Evolutionary conservation across 1,284 basidiomycete genomes (phyloP), one percentile per base, ranked within the genome.

Genomic region (Polyporus tsugae): DNA sequence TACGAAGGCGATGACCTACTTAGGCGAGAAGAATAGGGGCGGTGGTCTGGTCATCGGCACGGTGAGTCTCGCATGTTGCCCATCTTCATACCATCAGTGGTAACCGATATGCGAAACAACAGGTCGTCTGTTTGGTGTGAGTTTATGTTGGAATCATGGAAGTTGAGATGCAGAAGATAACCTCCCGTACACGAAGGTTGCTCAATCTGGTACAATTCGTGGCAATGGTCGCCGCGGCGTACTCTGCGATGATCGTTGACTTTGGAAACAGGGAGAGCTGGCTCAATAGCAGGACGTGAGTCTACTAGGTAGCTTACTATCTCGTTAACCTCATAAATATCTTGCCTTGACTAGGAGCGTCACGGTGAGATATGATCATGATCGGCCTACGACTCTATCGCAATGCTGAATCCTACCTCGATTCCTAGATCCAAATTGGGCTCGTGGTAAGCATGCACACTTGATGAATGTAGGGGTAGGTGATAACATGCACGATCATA

Each of bases 41-140:
- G 49, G 57, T 0, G 29, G 55, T 7, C 11, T 46, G 11, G 57
- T 42, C 7, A 38, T 53, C 49, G 33, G 46, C 11, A 60, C 59
- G 25, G 71, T 72, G 38, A 66, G 69, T 52, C 6, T 11, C 17
- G 5, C 33, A 1, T 41, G 42, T 36, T 15, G 6, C 17, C 2
- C 38, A n/a, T 39, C 29, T 33, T 64, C 7, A 35, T 5, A 17
- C 35, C 35, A 17, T 11, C 6, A 9, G 25, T 6, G 49, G 10
- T 55, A 22, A 15, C 22, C n/a, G 55, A 58, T 35, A 33, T 22
- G 33, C 7, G 35, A 22, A 38, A 58, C 15, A 25, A 9, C 19
- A 72, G 71, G 52, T 70, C 19, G 60, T 36, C 5, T 42, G 35
- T 11, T 52, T 72, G 33, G 61, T 70, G 71, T 72, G 35, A 22